Evolutionary conservation across 768 basidiomycete genomes (phyloP), one percentile per base, ranked within the genome.

Genomic region (Megacollybia marginata): DNA sequence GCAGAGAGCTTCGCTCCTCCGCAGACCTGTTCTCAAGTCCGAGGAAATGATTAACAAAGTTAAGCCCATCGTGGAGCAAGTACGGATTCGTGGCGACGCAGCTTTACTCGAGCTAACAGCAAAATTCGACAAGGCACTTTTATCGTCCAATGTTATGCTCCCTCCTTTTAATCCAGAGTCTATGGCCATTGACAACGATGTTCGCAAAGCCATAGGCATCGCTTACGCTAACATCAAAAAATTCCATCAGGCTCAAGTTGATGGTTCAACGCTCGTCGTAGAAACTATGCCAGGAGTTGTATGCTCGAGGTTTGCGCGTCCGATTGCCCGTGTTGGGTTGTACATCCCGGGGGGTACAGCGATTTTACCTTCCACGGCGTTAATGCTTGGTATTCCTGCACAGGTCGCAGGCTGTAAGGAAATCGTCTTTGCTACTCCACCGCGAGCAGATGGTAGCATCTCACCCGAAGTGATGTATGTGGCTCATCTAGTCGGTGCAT

Each of bases 311-410:
- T 96, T 98, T 65, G 87, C 92, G 2, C 82, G 93, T 42, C 86
- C 96, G n/a, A 93, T 99, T 59, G 84, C 88, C 44, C 85, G 94
- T 42, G 95, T 98, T 32, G 96, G 96, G 34, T 73, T 99, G 43
- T 99, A 99, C 68, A 87, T 99, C 2, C 96, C 96, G 2, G 96
- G 96, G 28, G 96, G 96, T 13, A 98, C 96, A 4, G 96, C 96
- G 2, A 78, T 98, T 43, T 75, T 99, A 15, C 96, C 96, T 11
- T 94, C 91, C 5, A 98, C 96, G 16, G 95, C 96, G 3, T 77
- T 99, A 58, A 97, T 97, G 94, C 82, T 99, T 16, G 95, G 95
- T 52, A 86, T 97, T 28, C 96, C 96, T 13, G 96, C 96, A 2
- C 93, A 96, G 64, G 96, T 97, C 9, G 96, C 96, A 2, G 92